Base-by-base conservation (phyloP, 78 protist genomes). In the Chrysochromulina tobinii region DNA sequence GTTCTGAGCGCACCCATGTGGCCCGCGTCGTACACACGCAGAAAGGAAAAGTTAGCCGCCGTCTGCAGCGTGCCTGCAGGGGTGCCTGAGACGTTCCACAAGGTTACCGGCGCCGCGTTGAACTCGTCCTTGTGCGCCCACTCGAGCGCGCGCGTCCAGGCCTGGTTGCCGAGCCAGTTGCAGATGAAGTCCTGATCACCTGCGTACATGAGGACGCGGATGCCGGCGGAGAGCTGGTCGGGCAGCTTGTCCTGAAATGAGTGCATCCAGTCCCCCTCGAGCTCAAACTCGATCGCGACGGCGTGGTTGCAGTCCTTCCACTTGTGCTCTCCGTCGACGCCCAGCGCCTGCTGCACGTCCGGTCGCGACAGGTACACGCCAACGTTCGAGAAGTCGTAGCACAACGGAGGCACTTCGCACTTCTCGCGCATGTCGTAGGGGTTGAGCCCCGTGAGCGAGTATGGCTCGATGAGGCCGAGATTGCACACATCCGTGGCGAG, bases 371-470 rank as follows among this genome's bases (percentile, higher is more conserved):
- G 61, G 54, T 3, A 87, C 38, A 57, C 54, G 7, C 17, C 51
- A 3, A 38, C 20, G 61, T 27, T 11, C 2, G 96, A 92, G 61
- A 96, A 96, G 93, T 96, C 94, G 90, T 96, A 96, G 93, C 97
- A 96, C 48, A 96, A 93, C 83, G 95, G 95, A 14, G 79, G 93
- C 17, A 11, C 12, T 14, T 59, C 83, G 89, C 95, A 93, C 89
- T 54, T 50, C 51, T 15, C 6, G n/a, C 93, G 91, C 25, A 93
- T 25, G 85, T 93, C 93, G 83, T 93, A 93, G 61, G 81, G 90
- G 85, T 93, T 89, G n/a, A 67, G 3, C 9, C 91, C 91, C 21
- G 83, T 18, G 27, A 11, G 57, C 38, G 8, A 2, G 59, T 73
- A 68, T 14, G 91, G 91, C 57, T 0, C 38, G 20, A 68, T 1